Conservation (phyloP, 140 eudicot genomes). For the Bidens hawaiensis region DNA sequence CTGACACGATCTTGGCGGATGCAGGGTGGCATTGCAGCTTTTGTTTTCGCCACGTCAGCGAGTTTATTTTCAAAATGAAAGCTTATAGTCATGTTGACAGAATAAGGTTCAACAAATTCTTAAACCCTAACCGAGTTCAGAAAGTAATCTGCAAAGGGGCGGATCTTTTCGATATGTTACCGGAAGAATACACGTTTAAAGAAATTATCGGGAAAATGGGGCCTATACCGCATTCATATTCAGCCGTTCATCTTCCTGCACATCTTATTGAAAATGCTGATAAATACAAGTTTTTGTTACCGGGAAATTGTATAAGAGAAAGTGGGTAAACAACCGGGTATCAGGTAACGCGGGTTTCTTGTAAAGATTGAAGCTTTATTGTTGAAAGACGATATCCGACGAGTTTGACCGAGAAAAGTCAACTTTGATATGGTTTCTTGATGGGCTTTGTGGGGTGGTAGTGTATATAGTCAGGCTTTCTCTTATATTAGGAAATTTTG, state of each 20-base stretch:
- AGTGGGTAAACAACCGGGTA: constrained; percentile 42
- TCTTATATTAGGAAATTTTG: constrained; percentile 51
- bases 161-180: constrained; percentile 90
- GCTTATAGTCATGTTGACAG: constrained; percentile 92
- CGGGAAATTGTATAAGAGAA: constrained; percentile 89
- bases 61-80: constrained; percentile 90
- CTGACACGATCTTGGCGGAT: constrained; percentile 79
- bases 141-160: constrained; percentile 81
- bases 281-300: constrained; percentile 67
- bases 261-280: constrained; percentile 84
- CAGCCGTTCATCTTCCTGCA: constrained; percentile 95
- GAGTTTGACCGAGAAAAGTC: constrained; percentile 31
- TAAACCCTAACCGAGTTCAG: constrained; percentile 81
- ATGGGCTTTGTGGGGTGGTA: constrained; percentile 43
- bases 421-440: constrained; percentile 46
- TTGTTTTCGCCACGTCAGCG: constrained; percentile 79
- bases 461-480: constrained; percentile 48
- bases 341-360: constrained; percentile 3
- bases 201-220: constrained; percentile 97
- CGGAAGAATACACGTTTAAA: constrained; percentile 88
- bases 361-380: constrained; percentile 41
- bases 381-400: constrained; percentile 32
- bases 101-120: constrained; percentile 70
- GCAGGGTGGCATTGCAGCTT: constrained; percentile 99
- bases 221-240: constrained; percentile 91